Percentiles rank a stretch among this genome's conserved stretches.
Evolutionary conservation across 129 eudicot species (phyloP).

Genomic region (Saposhnikovia divaricata): DNA sequence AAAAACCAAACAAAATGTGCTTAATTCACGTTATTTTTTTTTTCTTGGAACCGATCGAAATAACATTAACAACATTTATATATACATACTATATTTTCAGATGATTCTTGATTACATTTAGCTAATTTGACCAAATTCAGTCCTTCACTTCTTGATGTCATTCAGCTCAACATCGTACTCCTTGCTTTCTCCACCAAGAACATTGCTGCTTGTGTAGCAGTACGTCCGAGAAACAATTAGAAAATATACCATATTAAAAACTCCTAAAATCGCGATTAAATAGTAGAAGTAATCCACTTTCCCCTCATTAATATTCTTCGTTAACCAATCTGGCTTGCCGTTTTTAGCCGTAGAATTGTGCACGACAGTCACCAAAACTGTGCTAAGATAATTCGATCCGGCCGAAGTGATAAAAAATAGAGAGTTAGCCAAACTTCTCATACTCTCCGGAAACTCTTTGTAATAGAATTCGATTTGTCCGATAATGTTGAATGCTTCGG

Average conservation of each 20-base stretch:
- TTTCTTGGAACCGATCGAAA: neutral
- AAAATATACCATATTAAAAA: constrained; percentile 55
- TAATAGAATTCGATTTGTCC: constrained; percentile 85
- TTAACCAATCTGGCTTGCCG: constrained; percentile 69
- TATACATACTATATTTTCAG: neutral
- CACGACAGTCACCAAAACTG: constrained; percentile 36
- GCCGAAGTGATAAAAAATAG: constrained; percentile 49
- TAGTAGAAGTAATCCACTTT: constrained; percentile 66
- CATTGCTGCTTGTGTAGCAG: constrained; percentile 38
- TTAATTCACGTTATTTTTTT: too few species aligned
- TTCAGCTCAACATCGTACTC: constrained; percentile 53
- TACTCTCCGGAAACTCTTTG: constrained; percentile 79
- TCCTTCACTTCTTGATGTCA: constrained; percentile 21
- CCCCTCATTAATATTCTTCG: constrained; percentile 48
- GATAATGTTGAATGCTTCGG: constrained; percentile 72
- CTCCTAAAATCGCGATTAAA: constrained; percentile 56
- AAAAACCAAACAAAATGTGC: neutral
- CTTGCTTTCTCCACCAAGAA: constrained; percentile 20
- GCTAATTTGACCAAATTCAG: neutral
- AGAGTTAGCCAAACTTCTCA: constrained; percentile 72
- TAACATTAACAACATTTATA: neutral
- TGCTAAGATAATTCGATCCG: constrained; percentile 54
- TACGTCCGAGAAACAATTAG: constrained; percentile 43
- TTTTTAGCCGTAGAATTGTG: constrained; percentile 44
- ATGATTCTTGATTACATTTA: neutral